Conservation (phyloP, 176 grass and related monocot genomes). For the Oryza meridionalis region DNA sequence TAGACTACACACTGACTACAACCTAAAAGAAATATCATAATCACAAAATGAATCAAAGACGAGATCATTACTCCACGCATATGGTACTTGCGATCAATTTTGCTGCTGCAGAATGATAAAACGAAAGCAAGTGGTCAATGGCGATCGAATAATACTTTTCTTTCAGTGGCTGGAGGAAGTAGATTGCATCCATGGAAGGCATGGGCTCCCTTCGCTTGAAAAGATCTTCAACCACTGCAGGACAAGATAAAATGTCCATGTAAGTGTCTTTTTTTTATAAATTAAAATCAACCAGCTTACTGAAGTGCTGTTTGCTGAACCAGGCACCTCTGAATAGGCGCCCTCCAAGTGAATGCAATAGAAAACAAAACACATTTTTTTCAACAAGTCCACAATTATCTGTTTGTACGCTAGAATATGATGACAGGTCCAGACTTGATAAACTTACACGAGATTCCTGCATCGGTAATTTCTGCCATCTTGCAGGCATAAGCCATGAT, state of each 20-base stretch:
- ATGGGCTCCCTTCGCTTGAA: slow-evolving; percentile 97
- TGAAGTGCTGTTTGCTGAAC: background rate
- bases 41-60: slow-evolving; percentile 12
- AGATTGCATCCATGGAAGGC: slow-evolving; percentile 96
- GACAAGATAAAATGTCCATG: slow-evolving; percentile 21
- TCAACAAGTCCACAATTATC: background rate
- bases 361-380: background rate
- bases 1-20: background rate
- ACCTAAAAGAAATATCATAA: background rate
- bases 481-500: slow-evolving; percentile 91
- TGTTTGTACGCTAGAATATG: background rate
- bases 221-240: slow-evolving; percentile 93
- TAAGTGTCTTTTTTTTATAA: slow-evolving; percentile 15
- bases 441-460: slow-evolving; percentile 84
- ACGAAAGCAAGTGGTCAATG: background rate
- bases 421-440: background rate
- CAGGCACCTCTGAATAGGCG: background rate
- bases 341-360: background rate
- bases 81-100: background rate
- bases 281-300: slow-evolving; percentile 5
- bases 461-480: slow-evolving; percentile 96
- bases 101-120: background rate
- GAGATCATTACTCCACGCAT: background rate
- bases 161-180: slow-evolving; percentile 93
- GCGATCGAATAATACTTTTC: slow-evolving; percentile 72